Evolutionary conservation across 2,329 filamentous ascomycete genomes (phyloP).

Genomic region (Sordariomycetes sp.): DNA sequence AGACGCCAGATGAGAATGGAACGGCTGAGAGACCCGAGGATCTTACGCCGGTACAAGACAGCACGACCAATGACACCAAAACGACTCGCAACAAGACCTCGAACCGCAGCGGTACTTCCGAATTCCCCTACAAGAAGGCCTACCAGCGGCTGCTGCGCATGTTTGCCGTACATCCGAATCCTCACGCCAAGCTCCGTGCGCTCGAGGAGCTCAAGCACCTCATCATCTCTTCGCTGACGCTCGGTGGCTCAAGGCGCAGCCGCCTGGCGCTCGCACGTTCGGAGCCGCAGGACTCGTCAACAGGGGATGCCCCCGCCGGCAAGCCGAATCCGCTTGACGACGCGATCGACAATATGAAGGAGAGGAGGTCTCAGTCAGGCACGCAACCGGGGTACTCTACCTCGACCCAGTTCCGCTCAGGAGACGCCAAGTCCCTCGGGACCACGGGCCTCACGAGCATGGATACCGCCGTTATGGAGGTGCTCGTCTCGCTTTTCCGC

Average conservation of each 20-base stretch:
- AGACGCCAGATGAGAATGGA: neutral
- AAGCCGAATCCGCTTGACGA: slow-evolving; percentile 37
- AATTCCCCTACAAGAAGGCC: slow-evolving; percentile 70
- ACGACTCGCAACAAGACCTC: slow-evolving; percentile 15
- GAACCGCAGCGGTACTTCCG: slow-evolving; percentile 13
- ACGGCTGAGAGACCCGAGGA: neutral
- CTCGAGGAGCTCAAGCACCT: slow-evolving; percentile 74
- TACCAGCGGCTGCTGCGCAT: slow-evolving; percentile 70
- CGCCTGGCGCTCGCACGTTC: slow-evolving; percentile 20
- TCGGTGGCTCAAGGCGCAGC: slow-evolving; percentile 22
- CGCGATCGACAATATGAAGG: slow-evolving; percentile 56
- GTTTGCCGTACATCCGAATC: slow-evolving; percentile 83
- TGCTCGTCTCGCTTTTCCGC: slow-evolving; percentile 54
- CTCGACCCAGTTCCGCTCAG: neutral
- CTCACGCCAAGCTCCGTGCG: slow-evolving; percentile 71
- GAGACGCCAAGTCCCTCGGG: slow-evolving; percentile 5
- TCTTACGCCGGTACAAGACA: slow-evolving; percentile 25
- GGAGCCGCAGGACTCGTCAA: slow-evolving; percentile 10
- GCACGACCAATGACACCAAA: slow-evolving; percentile 19
- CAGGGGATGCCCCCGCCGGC: slow-evolving; percentile 13
- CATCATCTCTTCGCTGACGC: slow-evolving; percentile 55
- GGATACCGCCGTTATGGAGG: slow-evolving; percentile 51
- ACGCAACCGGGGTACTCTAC: slow-evolving; percentile 2
- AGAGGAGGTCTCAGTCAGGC: slow-evolving; percentile 44
- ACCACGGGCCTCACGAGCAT: slow-evolving; percentile 3